Base-by-base conservation (phyloP, 2,329 filamentous ascomycete species). In the Aspergillus neoniger region DNA sequence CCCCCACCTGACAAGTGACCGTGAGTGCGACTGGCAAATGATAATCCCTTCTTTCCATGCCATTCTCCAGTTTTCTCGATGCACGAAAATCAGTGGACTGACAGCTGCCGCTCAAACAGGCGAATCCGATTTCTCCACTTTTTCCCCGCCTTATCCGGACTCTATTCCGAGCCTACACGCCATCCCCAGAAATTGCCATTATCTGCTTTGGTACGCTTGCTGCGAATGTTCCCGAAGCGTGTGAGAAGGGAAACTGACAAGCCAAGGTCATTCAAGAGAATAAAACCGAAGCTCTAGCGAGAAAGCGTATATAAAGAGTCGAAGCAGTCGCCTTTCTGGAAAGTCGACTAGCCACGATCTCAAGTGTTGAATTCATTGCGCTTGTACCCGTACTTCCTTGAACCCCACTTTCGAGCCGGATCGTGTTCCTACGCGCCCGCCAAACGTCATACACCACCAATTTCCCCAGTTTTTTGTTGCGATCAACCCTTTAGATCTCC, bases 131-230 rank as follows among this genome's bases (percentile, higher is more conserved):
- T 66, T 56, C 70, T 67, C 70, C 70, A 72, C 70, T 70, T 72
- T 70, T 70, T 68, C 68, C 71, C 71, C 69, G 61, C 69, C 61
- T 59, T 55, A 60, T 48, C 57, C 64, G 52, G 54, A 56, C 58
- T 59, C 41, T 48, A 59, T 65, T 47, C 57, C 64, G 58, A 69
- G 64, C 65, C 55, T 57, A 61, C 44, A 38, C 53, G 49, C 52
- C 52, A 47, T 28, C 39, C 32, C 41, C 57, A 56, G 32, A 51
- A 14, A 14, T 61, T 39, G 55, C 43, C 32, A 44, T 51, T 38
- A 39, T 47, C 53, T 36, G 32, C 32, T 55, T 58, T 60, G 59
- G 63, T 57, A 44, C 51, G 55, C 28, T 44, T 47, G 8, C 43
- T 54, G 52, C 48, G 43, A 55, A 44, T 53, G 23, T 39, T 44